These are phyloP conservation scores for Pichia insulana DNA, from an alignment of 805 yeast species.

Conservation along the genomic window DNA sequence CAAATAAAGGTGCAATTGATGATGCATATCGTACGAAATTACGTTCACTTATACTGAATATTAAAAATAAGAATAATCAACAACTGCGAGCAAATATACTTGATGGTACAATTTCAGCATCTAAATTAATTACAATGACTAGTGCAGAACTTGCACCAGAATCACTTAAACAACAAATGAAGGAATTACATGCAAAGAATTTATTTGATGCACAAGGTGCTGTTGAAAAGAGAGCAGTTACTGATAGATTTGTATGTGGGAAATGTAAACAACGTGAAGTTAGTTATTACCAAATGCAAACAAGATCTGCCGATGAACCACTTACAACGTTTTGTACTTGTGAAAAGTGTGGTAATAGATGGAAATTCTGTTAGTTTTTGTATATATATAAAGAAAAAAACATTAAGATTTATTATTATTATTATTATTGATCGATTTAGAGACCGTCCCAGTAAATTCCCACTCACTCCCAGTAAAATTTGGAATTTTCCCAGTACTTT, in stretches of 20 bases:
- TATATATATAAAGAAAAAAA: background rate
- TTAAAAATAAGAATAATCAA: conserved; percentile 85
- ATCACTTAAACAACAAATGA: conserved; percentile 74
- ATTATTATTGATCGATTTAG: too few relatives aligned
- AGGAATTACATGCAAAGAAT: conserved; percentile 78
- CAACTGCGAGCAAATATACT: conserved; percentile 65
- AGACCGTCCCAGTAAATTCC: too few relatives aligned
- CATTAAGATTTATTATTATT: too few relatives aligned
- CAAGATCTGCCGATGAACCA: conserved; percentile 98
- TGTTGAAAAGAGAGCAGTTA: conserved; percentile 87
- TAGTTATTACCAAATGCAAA: conserved; percentile 94
- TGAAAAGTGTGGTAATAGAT: conserved; percentile 93
- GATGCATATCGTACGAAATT: conserved; percentile 72
- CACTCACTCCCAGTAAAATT: too few relatives aligned
- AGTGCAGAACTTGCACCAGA: conserved; percentile 97
- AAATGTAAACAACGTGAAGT: conserved; percentile 97
- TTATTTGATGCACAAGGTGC: conserved; percentile 97
- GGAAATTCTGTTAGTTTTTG: conserved; percentile 74
- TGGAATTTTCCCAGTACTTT: too few relatives aligned
- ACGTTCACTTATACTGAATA: conserved; percentile 78
- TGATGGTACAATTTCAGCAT: conserved; percentile 56
- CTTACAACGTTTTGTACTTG: conserved; percentile 97
- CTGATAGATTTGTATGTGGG: conserved; percentile 95
- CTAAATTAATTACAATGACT: conserved; percentile 64
- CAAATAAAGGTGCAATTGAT: conserved; percentile 47